Evolutionary conservation across 2,329 filamentous ascomycete genomes (phyloP).

Genomic region (Trichoderma breve): DNA sequence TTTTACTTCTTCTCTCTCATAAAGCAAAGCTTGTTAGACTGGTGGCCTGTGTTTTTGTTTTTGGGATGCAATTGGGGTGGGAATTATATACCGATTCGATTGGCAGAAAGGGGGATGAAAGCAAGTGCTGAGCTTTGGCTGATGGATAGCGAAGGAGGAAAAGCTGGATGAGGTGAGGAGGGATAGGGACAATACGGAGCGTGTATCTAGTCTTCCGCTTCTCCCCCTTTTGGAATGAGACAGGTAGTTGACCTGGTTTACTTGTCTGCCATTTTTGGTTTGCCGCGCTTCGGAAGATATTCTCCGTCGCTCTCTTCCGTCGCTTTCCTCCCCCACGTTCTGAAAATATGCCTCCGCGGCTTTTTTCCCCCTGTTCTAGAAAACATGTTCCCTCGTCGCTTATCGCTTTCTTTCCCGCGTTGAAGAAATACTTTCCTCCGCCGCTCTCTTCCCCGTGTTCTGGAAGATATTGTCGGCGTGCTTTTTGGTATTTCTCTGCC

Average conservation of each 20-base stretch:
- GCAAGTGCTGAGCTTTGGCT: background rate
- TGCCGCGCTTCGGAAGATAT: background rate
- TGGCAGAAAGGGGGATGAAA: background rate
- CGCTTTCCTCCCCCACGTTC: no score
- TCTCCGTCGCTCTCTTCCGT: background rate
- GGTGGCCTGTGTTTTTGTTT: background rate
- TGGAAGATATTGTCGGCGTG: background rate
- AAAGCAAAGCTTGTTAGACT: background rate
- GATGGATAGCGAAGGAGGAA: background rate
- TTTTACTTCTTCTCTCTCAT: background rate
- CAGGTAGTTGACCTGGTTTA: background rate
- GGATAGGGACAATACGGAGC: background rate
- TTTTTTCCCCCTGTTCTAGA: background rate
- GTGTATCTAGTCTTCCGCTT: background rate
- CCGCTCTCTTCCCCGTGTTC: background rate
- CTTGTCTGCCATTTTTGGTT: background rate
- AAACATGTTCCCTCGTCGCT: background rate
- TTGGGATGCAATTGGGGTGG: background rate
- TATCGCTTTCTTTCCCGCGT: background rate
- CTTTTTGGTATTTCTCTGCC: background rate
- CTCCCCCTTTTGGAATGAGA: background rate
- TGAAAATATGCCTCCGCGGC: no score
- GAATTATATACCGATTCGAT: conserved; percentile 10
- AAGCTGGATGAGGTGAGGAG: background rate
- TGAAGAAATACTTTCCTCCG: no score